phyloP scores from a whole-genome alignment of 2,329 filamentous ascomycete genomes.

The Emydomyces testavorans region DNA sequence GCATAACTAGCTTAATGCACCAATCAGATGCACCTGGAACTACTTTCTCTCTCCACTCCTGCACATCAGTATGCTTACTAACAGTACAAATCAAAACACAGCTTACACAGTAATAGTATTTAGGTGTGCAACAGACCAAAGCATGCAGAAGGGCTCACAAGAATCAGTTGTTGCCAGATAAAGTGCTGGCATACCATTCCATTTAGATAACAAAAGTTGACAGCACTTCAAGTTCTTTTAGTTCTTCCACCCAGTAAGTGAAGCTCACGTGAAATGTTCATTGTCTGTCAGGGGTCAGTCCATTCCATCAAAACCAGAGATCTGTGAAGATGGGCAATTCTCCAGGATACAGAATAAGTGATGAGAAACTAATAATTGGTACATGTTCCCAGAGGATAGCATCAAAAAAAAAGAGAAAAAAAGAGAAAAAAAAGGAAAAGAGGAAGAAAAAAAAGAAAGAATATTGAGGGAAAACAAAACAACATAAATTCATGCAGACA shows the following conservation, averaged over 20 bases:
- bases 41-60: neutral
- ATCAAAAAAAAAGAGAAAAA: constrained; percentile 19
- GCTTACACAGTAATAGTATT: too few species aligned
- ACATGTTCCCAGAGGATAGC: constrained; percentile 18
- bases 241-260: neutral
- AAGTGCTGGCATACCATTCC: neutral
- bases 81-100: too few species aligned
- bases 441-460: constrained; percentile 17
- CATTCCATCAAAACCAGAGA: constrained; percentile 12
- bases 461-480: constrained; percentile 17
- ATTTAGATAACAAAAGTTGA: neutral
- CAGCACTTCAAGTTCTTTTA: constrained; percentile 1
- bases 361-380: constrained; percentile 14
- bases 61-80: neutral
- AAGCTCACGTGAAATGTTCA: neutral
- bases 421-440: constrained; percentile 8
- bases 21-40: neutral
- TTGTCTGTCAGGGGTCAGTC: constrained; percentile 5
- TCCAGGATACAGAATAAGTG: constrained; percentile 14
- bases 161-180: neutral
- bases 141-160: neutral
- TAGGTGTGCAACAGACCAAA: neutral
- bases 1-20: neutral
- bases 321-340: constrained; percentile 13
- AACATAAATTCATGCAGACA: constrained; percentile 17